phyloP scores from a whole-genome alignment of 2,329 filamentous ascomycete species.

The Fusarium sp. region DNA sequence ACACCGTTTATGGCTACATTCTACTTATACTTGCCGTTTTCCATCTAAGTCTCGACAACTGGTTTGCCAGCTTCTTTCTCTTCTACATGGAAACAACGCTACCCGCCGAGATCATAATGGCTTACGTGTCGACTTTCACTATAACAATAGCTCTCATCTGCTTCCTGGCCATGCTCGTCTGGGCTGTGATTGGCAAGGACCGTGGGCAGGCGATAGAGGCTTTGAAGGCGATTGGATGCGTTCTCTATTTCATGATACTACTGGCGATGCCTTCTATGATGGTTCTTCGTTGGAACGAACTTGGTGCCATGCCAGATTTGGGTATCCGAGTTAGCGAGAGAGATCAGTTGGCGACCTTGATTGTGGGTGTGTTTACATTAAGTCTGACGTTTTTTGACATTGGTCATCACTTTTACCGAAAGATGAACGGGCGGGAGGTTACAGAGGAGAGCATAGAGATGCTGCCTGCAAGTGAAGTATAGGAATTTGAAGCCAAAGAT shows the following conservation, averaged over 20 bases:
- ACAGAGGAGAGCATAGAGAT: background rate
- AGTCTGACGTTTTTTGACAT: constrained; percentile 7
- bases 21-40: background rate
- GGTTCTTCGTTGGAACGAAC: background rate
- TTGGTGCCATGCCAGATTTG: constrained; percentile 2
- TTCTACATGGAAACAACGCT: background rate
- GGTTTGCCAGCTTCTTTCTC: background rate
- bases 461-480: background rate
- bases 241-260: background rate
- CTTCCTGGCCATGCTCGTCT: background rate
- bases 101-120: background rate
- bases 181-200: background rate
- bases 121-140: background rate
- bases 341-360: constrained; percentile 22
- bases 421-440: background rate
- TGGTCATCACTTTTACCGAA: background rate
- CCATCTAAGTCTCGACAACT: constrained; percentile 11
- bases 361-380: constrained; percentile 15
- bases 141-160: background rate
- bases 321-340: constrained; percentile 4
- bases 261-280: background rate
- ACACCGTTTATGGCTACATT: background rate
- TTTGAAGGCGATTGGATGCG: fast-evolving
- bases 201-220: background rate
- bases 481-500: no score